Base-by-base conservation (phyloP, 2,329 filamentous ascomycete species). In the Verticillium nonalfalfae region DNA sequence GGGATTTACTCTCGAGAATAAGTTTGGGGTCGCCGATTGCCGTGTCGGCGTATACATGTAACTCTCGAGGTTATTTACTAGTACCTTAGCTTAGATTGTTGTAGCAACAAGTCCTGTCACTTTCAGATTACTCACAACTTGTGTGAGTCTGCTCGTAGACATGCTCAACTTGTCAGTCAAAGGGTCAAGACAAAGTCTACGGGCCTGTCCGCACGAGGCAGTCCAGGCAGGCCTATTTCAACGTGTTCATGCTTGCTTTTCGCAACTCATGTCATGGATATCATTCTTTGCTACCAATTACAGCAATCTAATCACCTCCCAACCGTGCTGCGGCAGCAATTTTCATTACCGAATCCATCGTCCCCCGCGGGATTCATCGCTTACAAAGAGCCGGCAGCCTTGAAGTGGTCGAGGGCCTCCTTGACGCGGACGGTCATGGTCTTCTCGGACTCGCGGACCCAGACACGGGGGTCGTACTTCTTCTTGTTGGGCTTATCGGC, bases 401-500 rank as follows among this genome's bases (percentile, higher is more conserved):
- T 93, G 86, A 99, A 99, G 83, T 98, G 94, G 72, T 89, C 82
- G 66, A 99, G 88, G 63, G 90, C 94, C 75, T 88, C 86, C 69
- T 85, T 74, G 67, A 97, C 86, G 78, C 95, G 91, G 71, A 82
- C 80, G 73, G 83, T 85, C 95, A 98, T 99, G 73, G 90, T 93
- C 88, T 97, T 96, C 87, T 99, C 95, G 73, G 94, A 95, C 83
- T 93, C 90, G 64, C 93, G 90, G 65, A 97, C 91, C 94, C 93
- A 97, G 74, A 97, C 92, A 79, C 93, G 89, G 70, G 93, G 92
- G 81, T 91, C 76, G 68, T 67, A 93, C 82, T 82, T 89, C 82
- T 97, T 98, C 91, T 99, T 99, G 88, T 99, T 99, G 74, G 95
- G 94, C 90, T 98, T 98, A 82, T 97, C 91, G 21, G 87, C 88